A percentile compares a stretch with the other conserved stretches of the same genome.
Conservation (phyloP, 305 asterid genomes). For the Solanum aculeatissimum region DNA sequence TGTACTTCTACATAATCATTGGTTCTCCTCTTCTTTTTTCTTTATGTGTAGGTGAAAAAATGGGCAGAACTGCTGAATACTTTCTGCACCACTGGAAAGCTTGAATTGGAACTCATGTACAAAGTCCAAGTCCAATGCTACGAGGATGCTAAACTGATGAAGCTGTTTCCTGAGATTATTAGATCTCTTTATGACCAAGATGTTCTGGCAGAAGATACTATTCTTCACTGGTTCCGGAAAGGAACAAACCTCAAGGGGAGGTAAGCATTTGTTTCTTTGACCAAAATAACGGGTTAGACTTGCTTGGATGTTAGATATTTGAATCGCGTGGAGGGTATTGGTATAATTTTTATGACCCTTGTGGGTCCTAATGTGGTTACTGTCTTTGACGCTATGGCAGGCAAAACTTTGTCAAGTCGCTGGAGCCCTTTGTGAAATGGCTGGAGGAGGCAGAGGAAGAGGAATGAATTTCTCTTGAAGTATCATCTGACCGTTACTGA, state of each 20-base stretch:
- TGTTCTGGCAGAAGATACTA: conserved; percentile 92
- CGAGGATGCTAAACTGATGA: conserved; percentile 96
- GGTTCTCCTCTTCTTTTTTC: background rate
- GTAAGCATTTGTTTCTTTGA: conserved; percentile 9
- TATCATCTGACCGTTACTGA: background rate
- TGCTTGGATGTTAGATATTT: background rate
- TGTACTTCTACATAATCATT: background rate
- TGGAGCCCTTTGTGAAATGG: conserved; percentile 96
- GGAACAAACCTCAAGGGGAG: conserved; percentile 94
- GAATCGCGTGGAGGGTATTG: background rate
- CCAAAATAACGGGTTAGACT: background rate
- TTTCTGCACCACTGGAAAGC: conserved; percentile 86
- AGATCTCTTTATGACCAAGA: conserved; percentile 91
- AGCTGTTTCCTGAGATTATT: conserved; percentile 84
- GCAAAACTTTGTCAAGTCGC: conserved; percentile 78
- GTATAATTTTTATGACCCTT: background rate
- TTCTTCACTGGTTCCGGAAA: conserved; percentile 94
- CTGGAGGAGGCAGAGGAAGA: conserved; percentile 99
- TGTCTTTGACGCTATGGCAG: conserved; percentile 22
- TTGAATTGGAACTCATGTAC: conserved; percentile 92
- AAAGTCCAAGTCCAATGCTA: conserved; percentile 94
- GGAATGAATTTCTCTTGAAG: conserved; percentile 29
- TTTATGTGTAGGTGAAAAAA: conserved; percentile 53
- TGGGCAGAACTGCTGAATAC: conserved; percentile 81
- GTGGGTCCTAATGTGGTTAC: background rate